Base-by-base conservation (phyloP, 208 protist genomes). In the Strigomonas culicis region DNA sequence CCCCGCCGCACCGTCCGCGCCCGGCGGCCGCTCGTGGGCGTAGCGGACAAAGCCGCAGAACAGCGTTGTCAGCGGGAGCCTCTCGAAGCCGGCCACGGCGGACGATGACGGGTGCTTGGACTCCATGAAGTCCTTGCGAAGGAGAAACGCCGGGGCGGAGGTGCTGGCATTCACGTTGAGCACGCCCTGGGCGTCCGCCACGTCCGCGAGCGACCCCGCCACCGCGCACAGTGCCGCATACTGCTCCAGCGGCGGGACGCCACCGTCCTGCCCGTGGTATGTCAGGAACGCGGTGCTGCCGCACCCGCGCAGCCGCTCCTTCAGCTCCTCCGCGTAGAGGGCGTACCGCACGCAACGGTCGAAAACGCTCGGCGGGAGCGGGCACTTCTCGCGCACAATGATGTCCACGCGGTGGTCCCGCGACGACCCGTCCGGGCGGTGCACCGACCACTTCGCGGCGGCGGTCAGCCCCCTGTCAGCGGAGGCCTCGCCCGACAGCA, bases 81-180 rank as follows among this genome's bases (percentile, higher is more conserved):
- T 49, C 13, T 56, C 52, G 41, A 75, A 69, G 34, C 65, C 56
- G 34, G 69, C 59, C 39, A 65, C 30, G 58, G 58, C 15, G 36
- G 15, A 41, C 31, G 63, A 25, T 52, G 31, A 30, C 11, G 27
- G 31, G 21, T 24, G 30, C 28, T 51, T 59, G 21, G 27, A n/a
- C 32, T 66, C 52, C 24, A 62, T 65, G 19, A 70, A 64, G 7
- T 30, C 4, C 21, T 44, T 39, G 0, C 34, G 28, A 31, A 78
- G 64, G n/a, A 72, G 41, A 17, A 30, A 57, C n/a, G 62, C 51
- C 6, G 61, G 62, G 4, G 63, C 62, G 1, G 63, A 43, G 49
- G 41, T 61, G 52, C 47, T 34, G 31, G 57, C 66, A 41, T 60
- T 60, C 32, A 70, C 49, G 52, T 73, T 78, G 24, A 78, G 41